Base-by-base conservation (phyloP, 495 filamentous ascomycete genomes). In the Annulohypoxylon bovei region DNA sequence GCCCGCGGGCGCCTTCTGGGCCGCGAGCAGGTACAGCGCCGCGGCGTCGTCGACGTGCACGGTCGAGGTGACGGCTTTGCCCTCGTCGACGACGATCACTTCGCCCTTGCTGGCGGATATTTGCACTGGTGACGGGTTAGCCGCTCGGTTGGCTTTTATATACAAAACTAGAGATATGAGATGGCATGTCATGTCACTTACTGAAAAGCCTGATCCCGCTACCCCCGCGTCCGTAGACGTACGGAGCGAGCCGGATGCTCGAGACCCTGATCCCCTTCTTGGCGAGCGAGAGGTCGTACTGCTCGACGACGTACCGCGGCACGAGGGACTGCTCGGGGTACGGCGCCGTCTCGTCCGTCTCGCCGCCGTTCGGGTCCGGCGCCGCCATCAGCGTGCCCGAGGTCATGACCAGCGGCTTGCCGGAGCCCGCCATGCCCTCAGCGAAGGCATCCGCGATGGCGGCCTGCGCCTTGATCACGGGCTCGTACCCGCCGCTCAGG, bases 11-110 rank as follows among this genome's bases (percentile, higher is more conserved):
- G 37, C 62, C 55, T 56, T 61, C 49, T 70, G 59, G 2, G 70
- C 74, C 0, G 81, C 80, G 1, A 81, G 78, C 0, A 83, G 68
- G 59, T 80, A 82, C 37, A 81, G 40, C 12, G 66, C 50, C 6
- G 80, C 81, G 1, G 82, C 82, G 46, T 84, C 82, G 60, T 81
- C 77, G 16, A 83, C 78, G 58, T 85, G 79, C 9, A 82, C 78
- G 1, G 75, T 68, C 1, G 78, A 63, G 12, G 71, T 78, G 22
- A 62, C 56, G 9, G 8, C 8, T 8, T n/a, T 32, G 0, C 75
- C 72, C 11, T 66, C 76, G 22, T 67, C 58, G 40, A 81, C 49
- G 35, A 71, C 77, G 28, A 72, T 9, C 7, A 64, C 66, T 6
- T 56, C 62, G 9, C 79, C 78, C 20, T 44, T 49, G 35, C 68